Evolutionary conservation across 768 basidiomycete genomes (phyloP), one percentile per base, ranked within the genome.

Genomic region (Termitomyces sp.): DNA sequence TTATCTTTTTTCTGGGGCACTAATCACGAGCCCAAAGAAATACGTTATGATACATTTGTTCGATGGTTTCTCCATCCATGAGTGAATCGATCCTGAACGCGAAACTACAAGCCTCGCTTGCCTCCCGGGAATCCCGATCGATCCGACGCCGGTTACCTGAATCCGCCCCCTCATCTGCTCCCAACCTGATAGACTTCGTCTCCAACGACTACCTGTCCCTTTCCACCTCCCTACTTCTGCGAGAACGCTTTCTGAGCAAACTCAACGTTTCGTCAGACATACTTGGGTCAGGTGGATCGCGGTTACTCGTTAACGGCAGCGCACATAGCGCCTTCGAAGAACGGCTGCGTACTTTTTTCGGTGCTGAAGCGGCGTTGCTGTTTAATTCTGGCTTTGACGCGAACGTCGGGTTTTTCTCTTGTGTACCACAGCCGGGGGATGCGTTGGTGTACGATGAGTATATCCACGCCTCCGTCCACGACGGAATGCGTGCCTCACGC

Each of bases 381-480:
- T 95, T 94, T 81, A 94, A 93, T 70, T 94, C 91, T 0, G 94
- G 94, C 0, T 95, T 88, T 69, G 94, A 96, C 70, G 93, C 94
- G 9, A 98, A 96, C 67, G 88, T 87, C 3, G 89, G 87, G 0
- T 84, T 96, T 70, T 95, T 95, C 74, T 77, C 90, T 0, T 82
- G 82, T 46, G 71, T 97, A 0, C 94, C 94, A 0, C 90, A 90
- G 58, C 68, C 76, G 0, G 85, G 85, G 12, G 95, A 98, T 67
- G 81, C 81, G 46, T 70, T 97, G 43, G 72, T 96, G 14, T 87
- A 85, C 64, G 94, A 98, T 67, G 91, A 90, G 62, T 83, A 90
- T 63, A 87, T 96, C 47, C 95, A 97, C 67, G 94, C 94, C 0
- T 88, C 85, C 0, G 92, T 94, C 14, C 92, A 94, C 69, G 94